phyloP scores from a whole-genome alignment of 805 yeast genomes.

The Wickerhamiella dianesei region DNA sequence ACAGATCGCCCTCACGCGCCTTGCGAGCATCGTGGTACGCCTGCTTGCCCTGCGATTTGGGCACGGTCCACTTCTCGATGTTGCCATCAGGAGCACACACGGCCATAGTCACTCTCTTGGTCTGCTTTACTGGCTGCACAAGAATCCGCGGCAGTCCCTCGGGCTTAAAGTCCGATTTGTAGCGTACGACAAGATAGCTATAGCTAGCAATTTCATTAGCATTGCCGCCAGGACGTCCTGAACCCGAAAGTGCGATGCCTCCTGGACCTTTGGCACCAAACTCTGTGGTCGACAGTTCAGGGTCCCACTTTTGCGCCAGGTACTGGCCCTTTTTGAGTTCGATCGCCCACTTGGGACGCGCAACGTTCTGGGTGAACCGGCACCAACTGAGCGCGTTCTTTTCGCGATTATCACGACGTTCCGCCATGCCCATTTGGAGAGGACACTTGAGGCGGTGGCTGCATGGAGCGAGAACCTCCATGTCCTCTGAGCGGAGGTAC shows the following conservation, averaged over 20 bases:
- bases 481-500: slow-evolving; percentile 64
- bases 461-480: slow-evolving; percentile 72
- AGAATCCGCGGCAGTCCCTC: slow-evolving; percentile 41
- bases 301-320: slow-evolving; percentile 58
- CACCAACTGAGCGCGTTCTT: slow-evolving; percentile 57
- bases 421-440: slow-evolving; percentile 60
- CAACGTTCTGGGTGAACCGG: slow-evolving; percentile 53
- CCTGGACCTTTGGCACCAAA: slow-evolving; percentile 35
- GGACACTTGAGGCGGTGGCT: slow-evolving; percentile 81
- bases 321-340: slow-evolving; percentile 75
- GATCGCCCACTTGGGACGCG: slow-evolving; percentile 64
- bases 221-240: slow-evolving; percentile 65
- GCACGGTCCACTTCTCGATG: slow-evolving; percentile 76
- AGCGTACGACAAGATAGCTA: slow-evolving; percentile 50
- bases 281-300: slow-evolving; percentile 29
- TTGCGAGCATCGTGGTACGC: slow-evolving; percentile 86
- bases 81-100: slow-evolving; percentile 70
- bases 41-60: slow-evolving; percentile 61
- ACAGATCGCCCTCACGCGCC: slow-evolving; percentile 67
- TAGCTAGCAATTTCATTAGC: slow-evolving; percentile 59
- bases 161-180: slow-evolving; percentile 26
- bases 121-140: slow-evolving; percentile 56
- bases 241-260: slow-evolving; percentile 41
- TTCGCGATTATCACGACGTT: slow-evolving; percentile 28
- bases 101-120: slow-evolving; percentile 69